These are phyloP conservation scores for Euphorbia lathyris DNA, from an alignment of 345 rosid genomes.

Conservation along the genomic window DNA sequence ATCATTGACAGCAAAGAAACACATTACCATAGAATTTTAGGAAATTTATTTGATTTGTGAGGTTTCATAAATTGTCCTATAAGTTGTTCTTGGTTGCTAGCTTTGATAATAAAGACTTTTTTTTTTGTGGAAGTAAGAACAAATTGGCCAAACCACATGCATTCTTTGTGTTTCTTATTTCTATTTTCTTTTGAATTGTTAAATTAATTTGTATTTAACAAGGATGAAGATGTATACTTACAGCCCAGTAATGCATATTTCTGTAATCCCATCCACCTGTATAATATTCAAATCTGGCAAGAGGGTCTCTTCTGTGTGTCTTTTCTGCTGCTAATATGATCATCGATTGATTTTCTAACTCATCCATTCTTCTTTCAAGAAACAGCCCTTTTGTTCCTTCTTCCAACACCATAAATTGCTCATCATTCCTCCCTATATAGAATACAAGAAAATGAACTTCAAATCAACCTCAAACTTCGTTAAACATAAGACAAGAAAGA, in stretches of 20 bases:
- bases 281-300: constrained; percentile 15
- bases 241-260: constrained; percentile 23
- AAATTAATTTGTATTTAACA: no score
- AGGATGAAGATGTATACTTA: constrained; percentile 9
- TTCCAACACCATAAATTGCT: background rate
- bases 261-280: constrained; percentile 29
- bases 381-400: background rate
- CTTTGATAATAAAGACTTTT: no score
- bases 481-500: background rate
- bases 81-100: no score
- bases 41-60: no score
- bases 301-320: constrained; percentile 48
- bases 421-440: background rate
- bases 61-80: no score
- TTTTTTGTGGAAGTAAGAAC: no score
- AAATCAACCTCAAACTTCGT: background rate
- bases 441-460: background rate
- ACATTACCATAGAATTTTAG: no score
- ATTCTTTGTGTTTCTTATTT: no score
- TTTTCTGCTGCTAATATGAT: constrained; percentile 69
- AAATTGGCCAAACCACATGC: no score
- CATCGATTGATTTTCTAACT: constrained; percentile 36
- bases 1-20: no score
- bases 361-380: background rate
- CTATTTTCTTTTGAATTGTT: no score